Percentiles rank a stretch among this genome's conserved stretches.
These are phyloP conservation scores for Tolypocladium nubicola DNA, from an alignment of 2,329 filamentous ascomycete genomes.

Conservation along the genomic window DNA sequence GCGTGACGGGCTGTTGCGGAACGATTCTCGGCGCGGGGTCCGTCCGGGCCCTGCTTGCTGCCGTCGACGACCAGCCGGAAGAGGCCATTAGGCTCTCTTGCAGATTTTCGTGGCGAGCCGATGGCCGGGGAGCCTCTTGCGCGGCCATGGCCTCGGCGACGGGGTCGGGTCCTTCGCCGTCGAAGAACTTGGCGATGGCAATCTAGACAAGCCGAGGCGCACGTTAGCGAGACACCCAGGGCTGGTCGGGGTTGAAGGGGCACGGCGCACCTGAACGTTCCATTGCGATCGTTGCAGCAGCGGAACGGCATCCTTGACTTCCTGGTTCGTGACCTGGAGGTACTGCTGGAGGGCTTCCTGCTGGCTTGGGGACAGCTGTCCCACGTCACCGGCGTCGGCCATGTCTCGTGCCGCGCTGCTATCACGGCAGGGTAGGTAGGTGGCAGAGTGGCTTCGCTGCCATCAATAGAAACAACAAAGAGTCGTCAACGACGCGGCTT, in stretches of 20 bases:
- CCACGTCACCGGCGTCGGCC: slow-evolving; percentile 31
- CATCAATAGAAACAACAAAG: not conserved
- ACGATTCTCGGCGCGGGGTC: slow-evolving; percentile 77
- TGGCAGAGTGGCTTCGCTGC: not conserved
- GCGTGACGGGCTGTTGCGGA: slow-evolving; percentile 59
- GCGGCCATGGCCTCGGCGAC: slow-evolving; percentile 64
- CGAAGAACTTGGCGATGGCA: slow-evolving; percentile 94
- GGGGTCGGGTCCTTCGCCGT: slow-evolving; percentile 79
- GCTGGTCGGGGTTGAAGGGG: not conserved
- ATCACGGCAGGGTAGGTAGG: not conserved
- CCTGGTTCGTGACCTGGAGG: slow-evolving; percentile 78
- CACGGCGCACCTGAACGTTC: slow-evolving; percentile 68
- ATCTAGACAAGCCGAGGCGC: slow-evolving; percentile 46
- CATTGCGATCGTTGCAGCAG: slow-evolving; percentile 81
- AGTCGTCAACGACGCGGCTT: not conserved
- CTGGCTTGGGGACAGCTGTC: slow-evolving; percentile 65
- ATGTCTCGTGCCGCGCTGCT: slow-evolving; percentile 11
- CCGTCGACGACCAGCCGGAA: slow-evolving; percentile 9
- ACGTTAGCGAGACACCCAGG: not conserved
- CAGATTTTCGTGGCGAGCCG: slow-evolving; percentile 63
- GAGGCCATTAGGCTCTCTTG: slow-evolving; percentile 43
- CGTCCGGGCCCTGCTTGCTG: slow-evolving; percentile 23
- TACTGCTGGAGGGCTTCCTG: slow-evolving; percentile 82
- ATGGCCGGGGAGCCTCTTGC: slow-evolving; percentile 50
- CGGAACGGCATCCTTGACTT: slow-evolving; percentile 62